A percentile compares a stretch with the other conserved stretches of the same genome.
Conservation (phyloP, 2,329 filamentous ascomycete species). For the Ilyonectria mors-panacis region DNA sequence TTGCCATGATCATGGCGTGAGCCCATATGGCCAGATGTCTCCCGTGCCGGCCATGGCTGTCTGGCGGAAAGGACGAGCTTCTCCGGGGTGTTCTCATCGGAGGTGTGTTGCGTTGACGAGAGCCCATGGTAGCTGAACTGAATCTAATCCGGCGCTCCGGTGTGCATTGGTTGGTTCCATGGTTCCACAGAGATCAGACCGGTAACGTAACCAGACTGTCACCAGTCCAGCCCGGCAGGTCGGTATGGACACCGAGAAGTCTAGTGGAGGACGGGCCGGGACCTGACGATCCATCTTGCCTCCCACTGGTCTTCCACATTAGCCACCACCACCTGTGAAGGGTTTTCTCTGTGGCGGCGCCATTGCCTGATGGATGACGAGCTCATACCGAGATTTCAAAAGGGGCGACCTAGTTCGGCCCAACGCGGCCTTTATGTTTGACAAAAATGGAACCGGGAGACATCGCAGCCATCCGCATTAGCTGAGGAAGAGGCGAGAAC, state of each 20-base stretch:
- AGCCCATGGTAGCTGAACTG: conserved; percentile 8
- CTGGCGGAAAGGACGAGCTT: conserved; percentile 2
- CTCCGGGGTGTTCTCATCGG: conserved; percentile 3
- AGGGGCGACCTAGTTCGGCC: conserved; percentile 15
- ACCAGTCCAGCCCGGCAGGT: conserved; percentile 17
- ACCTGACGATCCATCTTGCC: conserved; percentile 7
- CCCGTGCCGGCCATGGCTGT: conserved; percentile 29
- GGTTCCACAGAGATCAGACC: conserved; percentile 25
- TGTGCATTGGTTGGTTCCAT: conserved; percentile 14
- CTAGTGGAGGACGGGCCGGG: conserved; percentile 12
- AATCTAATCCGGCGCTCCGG: neutral
- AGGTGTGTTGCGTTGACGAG: conserved; percentile 10
- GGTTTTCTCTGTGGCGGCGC: conserved; percentile 31
- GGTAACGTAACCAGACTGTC: conserved; percentile 20
- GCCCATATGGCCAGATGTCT: conserved; percentile 35
- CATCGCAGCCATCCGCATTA: conserved; percentile 9
- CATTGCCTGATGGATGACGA: conserved; percentile 29
- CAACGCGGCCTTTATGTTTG: neutral
- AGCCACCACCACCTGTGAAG: conserved; percentile 3
- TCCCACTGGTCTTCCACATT: neutral
- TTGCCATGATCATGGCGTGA: conserved; percentile 45
- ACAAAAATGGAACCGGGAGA: conserved; percentile 6
- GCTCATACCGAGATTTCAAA: conserved; percentile 22
- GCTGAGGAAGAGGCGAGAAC: conserved; percentile 6
- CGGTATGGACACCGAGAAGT: conserved; percentile 19